Base-by-base conservation (phyloP, 1,284 basidiomycete genomes). In the Pseudozyma thailandica region DNA sequence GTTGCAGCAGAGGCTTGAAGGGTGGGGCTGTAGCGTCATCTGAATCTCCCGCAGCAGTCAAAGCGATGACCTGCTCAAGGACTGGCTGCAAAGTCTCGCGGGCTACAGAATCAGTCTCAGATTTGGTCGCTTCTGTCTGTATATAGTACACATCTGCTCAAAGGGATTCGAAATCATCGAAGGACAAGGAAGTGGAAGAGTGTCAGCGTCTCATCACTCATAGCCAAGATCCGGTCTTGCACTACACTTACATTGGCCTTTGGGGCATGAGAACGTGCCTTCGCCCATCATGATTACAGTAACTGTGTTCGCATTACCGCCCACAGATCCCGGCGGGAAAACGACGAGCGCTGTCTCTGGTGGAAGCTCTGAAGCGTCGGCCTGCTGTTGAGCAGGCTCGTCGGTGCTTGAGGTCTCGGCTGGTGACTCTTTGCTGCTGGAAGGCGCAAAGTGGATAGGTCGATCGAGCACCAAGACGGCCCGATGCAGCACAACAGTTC, bases 251-350 rank as follows among this genome's bases (percentile, higher is more conserved):
- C 65, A 79, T 35, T 79, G 74, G 3, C 90, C 92, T 51, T 87
- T 85, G 0, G 95, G 95, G 54, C 92, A 89, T 8, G 91, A 90
- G 84, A 94, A 88, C 1, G 91, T 93, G 9, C 90, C 91, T 78
- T 92, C 89, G 7, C 94, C 95, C 38, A 90, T 90, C 48, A 92
- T 77, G 6, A 81, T 59, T 4, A 77, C 75, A 6, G 89, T 89
- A 2, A 90, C 92, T 1, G 90, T 86, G 30, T 69, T 65, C 6
- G 52, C 43, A 31, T 70, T 74, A n/a, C 45, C 31, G 16, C 43
- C 43, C 20, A 73, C 35, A 6, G 57, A 56, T 6, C 84, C 85
- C 0, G 94, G 93, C 0, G 94, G 93, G 71, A 96, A 93, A 5
- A 96, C 87, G 9, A 94, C 77, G 3, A 95, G 82, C 1, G 88